Base-by-base conservation (phyloP, 495 filamentous ascomycete species). In the Bombardia bombarda region DNA sequence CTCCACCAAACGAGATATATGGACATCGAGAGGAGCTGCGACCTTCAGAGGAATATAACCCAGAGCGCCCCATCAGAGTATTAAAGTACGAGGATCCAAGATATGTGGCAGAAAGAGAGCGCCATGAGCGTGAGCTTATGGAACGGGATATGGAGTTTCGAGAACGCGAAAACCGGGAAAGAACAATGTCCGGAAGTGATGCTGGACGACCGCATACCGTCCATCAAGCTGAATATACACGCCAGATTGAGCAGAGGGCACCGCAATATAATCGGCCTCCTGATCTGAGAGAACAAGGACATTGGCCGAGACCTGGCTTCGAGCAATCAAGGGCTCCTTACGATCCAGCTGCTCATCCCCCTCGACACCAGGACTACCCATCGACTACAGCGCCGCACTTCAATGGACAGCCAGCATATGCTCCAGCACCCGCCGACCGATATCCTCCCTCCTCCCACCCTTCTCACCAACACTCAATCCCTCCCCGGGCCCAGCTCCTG, bases 351-450 rank as follows among this genome's bases (percentile, higher is more conserved):
- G 45, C 43, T 50, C 61, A 57, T 42, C 66, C 52, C 58, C 64
- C 56, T 8, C 56, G 63, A n/a, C 68, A 63, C 25, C 60, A 59
- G 44, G 69, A 74, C 12, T 71, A 69, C 38, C 67, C 69, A 17
- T 40, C 59, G 4, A 58, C 54, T 20, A 61, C 66, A 7, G 57
- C 50, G 13, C 49, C 66, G n/a, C 61, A 64, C 10, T 71, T 67
- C 45, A 63, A 62, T 38, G 48, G 63, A 16, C 73, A 73, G 37
- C 67, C 69, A 32, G 53, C 65, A 25, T 77, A 74, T 26, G 55
- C 64, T 8, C 59, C 64, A 13, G 56, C 61, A 5, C 63, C 64
- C 30, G 64, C 58, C 1, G 72, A 73, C 18, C 68, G 72, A 9
- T 73, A 72, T 39, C 66, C 69, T 9, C 61, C 66, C 2, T 45